Evolutionary conservation across 208 protist species (phyloP).

Genomic region (Trypanosomatidae sp.): DNA sequence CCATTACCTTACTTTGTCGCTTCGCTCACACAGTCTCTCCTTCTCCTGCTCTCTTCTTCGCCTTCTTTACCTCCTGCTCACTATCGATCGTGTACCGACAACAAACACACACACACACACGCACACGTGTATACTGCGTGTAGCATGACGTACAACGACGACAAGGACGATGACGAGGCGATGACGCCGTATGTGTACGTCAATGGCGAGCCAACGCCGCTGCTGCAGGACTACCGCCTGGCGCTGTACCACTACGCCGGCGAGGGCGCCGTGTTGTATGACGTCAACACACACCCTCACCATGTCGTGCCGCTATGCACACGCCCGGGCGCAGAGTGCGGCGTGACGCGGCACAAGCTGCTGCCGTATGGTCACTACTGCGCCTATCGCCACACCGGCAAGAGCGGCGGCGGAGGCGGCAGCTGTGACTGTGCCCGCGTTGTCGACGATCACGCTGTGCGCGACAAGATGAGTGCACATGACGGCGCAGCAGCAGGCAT

Average conservation of each 20-base stretch:
- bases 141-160: neutral
- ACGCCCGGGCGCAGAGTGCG: slow-evolving; percentile 16
- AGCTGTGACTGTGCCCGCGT: no score
- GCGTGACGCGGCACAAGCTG: slow-evolving; percentile 49
- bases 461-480: no score
- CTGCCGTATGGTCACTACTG: slow-evolving; percentile 57
- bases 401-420: no score
- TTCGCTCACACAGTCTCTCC: no score
- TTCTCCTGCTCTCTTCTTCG: no score
- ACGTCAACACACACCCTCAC: slow-evolving; percentile 35
- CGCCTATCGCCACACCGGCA: slow-evolving; percentile 33
- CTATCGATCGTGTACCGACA: no score
- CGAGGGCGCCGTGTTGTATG: slow-evolving; percentile 46
- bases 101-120: no score
- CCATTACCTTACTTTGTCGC: no score
- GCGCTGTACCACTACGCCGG: slow-evolving; percentile 43
- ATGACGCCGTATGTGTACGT: slow-evolving; percentile 41
- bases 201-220: slow-evolving; percentile 35
- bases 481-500: no score
- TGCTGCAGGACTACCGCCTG: slow-evolving; percentile 65
- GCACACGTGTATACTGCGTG: no score
- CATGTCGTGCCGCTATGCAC: slow-evolving; percentile 37
- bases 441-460: no score
- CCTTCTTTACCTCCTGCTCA: no score
- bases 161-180: neutral